Percentiles rank a stretch among this genome's conserved stretches.
Evolutionary conservation across 192 early-diverging fungal genomes (phyloP).

Genomic region (Coemansia interrupta): DNA sequence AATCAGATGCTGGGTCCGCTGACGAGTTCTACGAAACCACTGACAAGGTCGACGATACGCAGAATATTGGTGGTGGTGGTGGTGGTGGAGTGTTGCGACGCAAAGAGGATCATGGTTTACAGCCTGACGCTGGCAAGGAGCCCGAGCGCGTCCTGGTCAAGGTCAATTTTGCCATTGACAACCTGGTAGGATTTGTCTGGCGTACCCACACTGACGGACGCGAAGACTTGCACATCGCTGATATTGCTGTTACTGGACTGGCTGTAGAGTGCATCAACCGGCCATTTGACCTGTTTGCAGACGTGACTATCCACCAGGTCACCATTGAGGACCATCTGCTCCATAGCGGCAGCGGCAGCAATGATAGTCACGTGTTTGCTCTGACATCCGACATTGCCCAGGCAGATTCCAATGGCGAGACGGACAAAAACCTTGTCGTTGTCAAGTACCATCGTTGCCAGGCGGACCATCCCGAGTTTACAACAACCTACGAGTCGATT

Average conservation of each 20-base stretch:
- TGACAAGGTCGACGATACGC: constrained; percentile 17
- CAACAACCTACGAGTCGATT: constrained; percentile 68
- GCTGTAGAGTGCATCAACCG: constrained; percentile 65
- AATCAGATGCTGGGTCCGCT: constrained; percentile 19
- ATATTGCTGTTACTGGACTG: constrained; percentile 64
- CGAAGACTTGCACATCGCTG: constrained; percentile 46
- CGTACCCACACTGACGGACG: constrained; percentile 44
- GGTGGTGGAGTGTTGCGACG: constrained; percentile 26
- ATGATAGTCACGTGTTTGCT: constrained; percentile 32
- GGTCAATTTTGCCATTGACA: constrained; percentile 51
- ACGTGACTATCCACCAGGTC: constrained; percentile 74
- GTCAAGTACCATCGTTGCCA: constrained; percentile 74
- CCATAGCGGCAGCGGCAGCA: constrained; percentile 4
- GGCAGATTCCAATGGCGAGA: constrained; percentile 49
- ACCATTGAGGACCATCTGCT: constrained; percentile 67
- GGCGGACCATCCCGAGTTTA: constrained; percentile 67
- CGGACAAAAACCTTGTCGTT: constrained; percentile 61
- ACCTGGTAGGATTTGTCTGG: constrained; percentile 50
- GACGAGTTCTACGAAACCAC: constrained; percentile 52
- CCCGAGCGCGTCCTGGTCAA: constrained; percentile 38
- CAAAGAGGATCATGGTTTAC: constrained; percentile 20
- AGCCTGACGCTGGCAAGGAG: constrained; percentile 35
- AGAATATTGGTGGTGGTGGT: not conserved
- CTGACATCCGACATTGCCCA: constrained; percentile 51
- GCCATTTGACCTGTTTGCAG: constrained; percentile 62